Evolutionary conservation across 257 asterid genomes (phyloP), one percentile per base, ranked within the genome.

Genomic region (Ocimum tenuiflorum): DNA sequence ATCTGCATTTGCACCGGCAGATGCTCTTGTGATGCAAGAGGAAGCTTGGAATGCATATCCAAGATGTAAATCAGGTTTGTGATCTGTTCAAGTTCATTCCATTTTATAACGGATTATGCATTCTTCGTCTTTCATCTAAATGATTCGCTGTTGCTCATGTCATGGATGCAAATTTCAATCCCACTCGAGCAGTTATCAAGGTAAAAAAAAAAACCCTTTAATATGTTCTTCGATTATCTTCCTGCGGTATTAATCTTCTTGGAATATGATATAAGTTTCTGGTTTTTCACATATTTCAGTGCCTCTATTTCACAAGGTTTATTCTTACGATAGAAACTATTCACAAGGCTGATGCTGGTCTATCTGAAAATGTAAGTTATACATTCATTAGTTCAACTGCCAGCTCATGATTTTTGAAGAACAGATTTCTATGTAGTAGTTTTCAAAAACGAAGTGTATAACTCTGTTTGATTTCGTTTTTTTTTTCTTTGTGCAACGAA

Each of bases 31-130:
- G 65, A 71, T 91, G 96, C 96, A 83, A 74, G 97, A 91, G 76
- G 97, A 91, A 79, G 84, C 97, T 59, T 91, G 97, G 97, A 91
- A 91, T 76, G 92, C 96, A 13, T 88, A 75, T 58, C 97, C 96
- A 9, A 80, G 80, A 76, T 88, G 96, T 71, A 85, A 82, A 86
- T 81, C 96, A 80, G 91, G 96, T 88, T 8, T 13, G 64, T 49
- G 45, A 22, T 59, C 20, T 27, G 31, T 39, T 19, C 4, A n/a
- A n/a, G n/a, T 23, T 47, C 10, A 61, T 57, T 45, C 22, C 49
- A 2, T 6, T 3, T 6, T 36, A 75, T 3, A 0, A 2, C 23
- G 22, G 4, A 47, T 48, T 65, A 27, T 0, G 4, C 38, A 11
- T 11, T 23, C 20, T 35, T 54, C 31, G 33, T 62, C 14, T 57